Percentiles rank a stretch among this genome's conserved stretches.
These are phyloP conservation scores for Pyrrhoderma noxium DNA, from an alignment of 1,284 basidiomycete genomes.

Conservation along the genomic window DNA sequence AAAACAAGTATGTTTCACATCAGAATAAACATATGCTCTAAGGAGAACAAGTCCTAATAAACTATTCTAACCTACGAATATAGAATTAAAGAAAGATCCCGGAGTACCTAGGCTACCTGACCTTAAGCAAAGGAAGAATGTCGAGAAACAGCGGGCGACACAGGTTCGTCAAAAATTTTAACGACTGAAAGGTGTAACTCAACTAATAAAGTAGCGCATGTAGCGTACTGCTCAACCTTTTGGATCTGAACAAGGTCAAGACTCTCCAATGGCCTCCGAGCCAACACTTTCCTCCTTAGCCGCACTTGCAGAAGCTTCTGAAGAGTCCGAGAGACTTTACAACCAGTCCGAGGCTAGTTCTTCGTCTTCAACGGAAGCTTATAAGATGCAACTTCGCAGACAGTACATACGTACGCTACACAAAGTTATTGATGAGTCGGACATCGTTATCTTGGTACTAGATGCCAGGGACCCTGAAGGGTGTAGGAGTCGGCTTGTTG, in stretches of 20 bases:
- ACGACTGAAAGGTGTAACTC: background rate
- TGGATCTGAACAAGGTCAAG: conserved; percentile 34
- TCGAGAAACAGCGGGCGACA: conserved; percentile 38
- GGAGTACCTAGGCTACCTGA: conserved; percentile 71
- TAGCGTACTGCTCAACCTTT: conserved; percentile 20
- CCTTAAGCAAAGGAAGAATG: conserved; percentile 38
- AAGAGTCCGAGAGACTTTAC: conserved; percentile 25
- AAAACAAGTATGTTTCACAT: conserved; percentile 41
- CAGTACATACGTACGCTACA: conserved; percentile 73
- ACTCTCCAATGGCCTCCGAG: conserved; percentile 66
- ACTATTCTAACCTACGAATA: background rate
- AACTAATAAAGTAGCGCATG: conserved; percentile 7
- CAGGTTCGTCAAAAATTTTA: conserved; percentile 21
- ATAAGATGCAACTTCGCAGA: conserved; percentile 56
- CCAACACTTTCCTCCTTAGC: conserved; percentile 58
- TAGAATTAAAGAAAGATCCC: conserved; percentile 78
- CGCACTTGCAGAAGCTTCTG: conserved; percentile 34
- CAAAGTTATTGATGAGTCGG: conserved; percentile 90
- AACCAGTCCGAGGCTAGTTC: conserved; percentile 26
- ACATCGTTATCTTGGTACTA: conserved; percentile 83
- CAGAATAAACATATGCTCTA: background rate
- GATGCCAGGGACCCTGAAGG: conserved; percentile 93
- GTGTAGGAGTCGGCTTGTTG: conserved; percentile 78
- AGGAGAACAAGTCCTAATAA: background rate
- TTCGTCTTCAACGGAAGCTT: conserved; percentile 23